Conservation (phyloP, 2,329 filamentous ascomycete genomes). For the Fusarium caatingaense region DNA sequence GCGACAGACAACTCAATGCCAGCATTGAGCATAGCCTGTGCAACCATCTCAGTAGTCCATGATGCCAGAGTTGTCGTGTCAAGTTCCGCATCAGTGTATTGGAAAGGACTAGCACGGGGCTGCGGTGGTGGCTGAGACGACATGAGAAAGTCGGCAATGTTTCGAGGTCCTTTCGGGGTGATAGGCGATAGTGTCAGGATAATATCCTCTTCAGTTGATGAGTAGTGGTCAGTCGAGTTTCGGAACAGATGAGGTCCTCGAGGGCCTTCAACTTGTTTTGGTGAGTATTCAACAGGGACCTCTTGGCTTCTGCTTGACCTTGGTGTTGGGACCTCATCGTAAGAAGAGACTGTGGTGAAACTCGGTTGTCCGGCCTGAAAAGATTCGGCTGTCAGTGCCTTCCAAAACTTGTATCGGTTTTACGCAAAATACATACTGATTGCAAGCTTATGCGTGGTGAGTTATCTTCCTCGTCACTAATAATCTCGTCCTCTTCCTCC, state of each 20-base stretch:
- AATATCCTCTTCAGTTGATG: conserved; percentile 58
- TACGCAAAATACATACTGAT: conserved; percentile 67
- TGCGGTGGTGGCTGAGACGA: conserved; percentile 40
- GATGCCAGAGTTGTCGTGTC: conserved; percentile 68
- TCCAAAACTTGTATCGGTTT: not conserved
- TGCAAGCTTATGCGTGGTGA: conserved; percentile 75
- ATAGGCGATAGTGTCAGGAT: conserved; percentile 78
- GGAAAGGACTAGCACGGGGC: conserved; percentile 63
- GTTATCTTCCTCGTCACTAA: conserved; percentile 71
- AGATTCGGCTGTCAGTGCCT: conserved; percentile 23
- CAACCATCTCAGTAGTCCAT: conserved; percentile 82
- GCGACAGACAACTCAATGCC: conserved; percentile 82
- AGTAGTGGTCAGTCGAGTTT: conserved; percentile 63
- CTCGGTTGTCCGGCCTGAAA: conserved; percentile 76
- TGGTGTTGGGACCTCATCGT: conserved; percentile 85
- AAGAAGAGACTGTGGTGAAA: conserved; percentile 87
- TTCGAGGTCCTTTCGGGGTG: conserved; percentile 70
- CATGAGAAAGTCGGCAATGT: conserved; percentile 44
- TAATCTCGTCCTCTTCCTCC: conserved; percentile 73
- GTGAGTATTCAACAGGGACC: conserved; percentile 69
- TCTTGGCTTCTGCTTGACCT: conserved; percentile 71
- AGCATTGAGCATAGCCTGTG: conserved; percentile 86
- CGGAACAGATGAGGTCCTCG: conserved; percentile 89
- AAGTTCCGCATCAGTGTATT: conserved; percentile 67
- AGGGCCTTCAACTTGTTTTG: conserved; percentile 80